Evolutionary conservation across 2,329 filamentous ascomycete genomes (phyloP).

Genomic region (Dothidotthia symphoricarpi): DNA sequence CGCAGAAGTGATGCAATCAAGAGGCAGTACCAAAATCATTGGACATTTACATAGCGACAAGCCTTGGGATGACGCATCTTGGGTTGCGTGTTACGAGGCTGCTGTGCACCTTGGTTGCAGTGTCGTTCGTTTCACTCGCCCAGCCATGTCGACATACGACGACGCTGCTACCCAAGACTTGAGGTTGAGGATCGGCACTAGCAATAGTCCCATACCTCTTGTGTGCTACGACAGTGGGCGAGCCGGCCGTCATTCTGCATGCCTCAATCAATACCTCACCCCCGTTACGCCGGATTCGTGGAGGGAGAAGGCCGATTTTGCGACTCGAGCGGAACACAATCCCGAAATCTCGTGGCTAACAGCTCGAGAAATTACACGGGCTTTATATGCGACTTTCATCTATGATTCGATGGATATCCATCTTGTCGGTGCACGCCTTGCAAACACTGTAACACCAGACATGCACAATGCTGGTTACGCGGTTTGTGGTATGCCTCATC

Average conservation of each 20-base stretch:
- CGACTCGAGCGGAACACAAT: conserved; percentile 37
- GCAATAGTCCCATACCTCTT: conserved; percentile 52
- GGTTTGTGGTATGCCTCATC: conserved; percentile 66
- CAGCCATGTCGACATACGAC: conserved; percentile 58
- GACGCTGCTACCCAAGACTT: conserved; percentile 61
- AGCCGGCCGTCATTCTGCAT: conserved; percentile 63
- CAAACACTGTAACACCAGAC: conserved; percentile 70
- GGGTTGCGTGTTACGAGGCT: conserved; percentile 58
- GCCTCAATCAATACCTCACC: conserved; percentile 65
- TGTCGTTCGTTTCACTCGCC: conserved; percentile 60
- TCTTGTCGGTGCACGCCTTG: conserved; percentile 70
- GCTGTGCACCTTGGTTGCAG: conserved; percentile 61
- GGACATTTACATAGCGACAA: conserved; percentile 53
- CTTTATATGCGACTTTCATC: conserved; percentile 65
- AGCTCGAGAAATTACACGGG: conserved; percentile 61
- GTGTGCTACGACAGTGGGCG: conserved; percentile 65
- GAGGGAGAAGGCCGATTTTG: conserved; percentile 29
- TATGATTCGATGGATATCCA: conserved; percentile 70
- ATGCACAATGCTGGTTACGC: conserved; percentile 73
- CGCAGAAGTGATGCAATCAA: conserved; percentile 50
- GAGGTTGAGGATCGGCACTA: conserved; percentile 49
- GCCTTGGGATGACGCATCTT: conserved; percentile 58
- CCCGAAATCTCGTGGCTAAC: conserved; percentile 55
- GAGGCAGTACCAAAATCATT: conserved; percentile 61
- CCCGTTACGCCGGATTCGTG: conserved; percentile 56